These are phyloP conservation scores for Sequoiadendron giganteum DNA, from an alignment of 75 land plant genomes.

Conservation along the genomic window DNA sequence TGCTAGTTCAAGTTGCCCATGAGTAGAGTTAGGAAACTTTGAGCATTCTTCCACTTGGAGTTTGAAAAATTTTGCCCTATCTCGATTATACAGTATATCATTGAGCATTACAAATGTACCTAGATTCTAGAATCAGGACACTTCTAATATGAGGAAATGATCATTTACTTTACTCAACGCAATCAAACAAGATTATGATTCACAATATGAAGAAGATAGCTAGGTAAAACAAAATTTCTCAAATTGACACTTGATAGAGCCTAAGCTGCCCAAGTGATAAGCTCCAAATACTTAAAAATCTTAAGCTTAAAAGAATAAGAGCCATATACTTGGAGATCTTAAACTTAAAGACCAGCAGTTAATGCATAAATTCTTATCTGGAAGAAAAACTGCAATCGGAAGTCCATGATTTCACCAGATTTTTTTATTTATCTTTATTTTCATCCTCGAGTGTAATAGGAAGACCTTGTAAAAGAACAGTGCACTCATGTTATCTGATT, in stretches of 20 bases:
- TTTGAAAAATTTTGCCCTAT: background rate
- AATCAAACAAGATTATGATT: background rate
- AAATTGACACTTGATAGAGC: background rate
- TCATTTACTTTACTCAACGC: too few species aligned
- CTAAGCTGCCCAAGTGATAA: background rate
- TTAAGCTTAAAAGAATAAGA: background rate
- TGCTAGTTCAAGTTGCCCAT: background rate
- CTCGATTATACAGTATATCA: background rate
- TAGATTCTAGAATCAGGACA: background rate
- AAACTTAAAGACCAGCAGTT: background rate
- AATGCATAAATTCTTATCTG: background rate
- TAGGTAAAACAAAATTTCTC: background rate
- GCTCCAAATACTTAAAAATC: background rate
- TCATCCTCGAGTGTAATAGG: background rate
- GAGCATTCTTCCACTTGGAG: background rate
- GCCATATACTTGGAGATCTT: too few species aligned
- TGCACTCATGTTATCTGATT: background rate
- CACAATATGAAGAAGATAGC: background rate
- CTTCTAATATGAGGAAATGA: too few species aligned
- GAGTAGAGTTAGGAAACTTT: conserved; percentile 1
- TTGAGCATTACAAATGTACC: background rate
- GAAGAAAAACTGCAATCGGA: background rate
- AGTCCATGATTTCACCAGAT: background rate
- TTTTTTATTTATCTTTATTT: background rate
- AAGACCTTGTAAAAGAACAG: background rate